phyloP scores from a whole-genome alignment of 768 basidiomycete genomes.

The Suillus clintonianus region DNA sequence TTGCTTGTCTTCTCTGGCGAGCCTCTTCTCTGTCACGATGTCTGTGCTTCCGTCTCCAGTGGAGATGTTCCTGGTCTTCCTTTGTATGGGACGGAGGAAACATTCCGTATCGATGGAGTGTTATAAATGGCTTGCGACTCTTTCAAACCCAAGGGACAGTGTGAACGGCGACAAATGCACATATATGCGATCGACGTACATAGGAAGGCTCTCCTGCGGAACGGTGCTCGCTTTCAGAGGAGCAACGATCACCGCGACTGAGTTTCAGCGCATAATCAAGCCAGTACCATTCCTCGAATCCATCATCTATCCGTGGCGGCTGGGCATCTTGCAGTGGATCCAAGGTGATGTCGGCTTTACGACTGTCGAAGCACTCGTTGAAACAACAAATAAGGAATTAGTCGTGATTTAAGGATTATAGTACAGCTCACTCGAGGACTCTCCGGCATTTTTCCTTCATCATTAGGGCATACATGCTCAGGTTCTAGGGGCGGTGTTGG shows the following conservation, averaged over 20 bases:
- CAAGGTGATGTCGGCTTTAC: constrained; percentile 20
- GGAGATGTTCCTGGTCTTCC: not conserved
- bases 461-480: not conserved
- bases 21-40: not conserved
- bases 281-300: constrained; percentile 43
- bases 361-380: constrained; percentile 18
- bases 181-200: constrained; percentile 19
- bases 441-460: not conserved
- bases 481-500: not conserved
- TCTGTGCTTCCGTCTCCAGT: not conserved
- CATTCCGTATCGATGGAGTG: not conserved
- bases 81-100: not conserved
- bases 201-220: constrained; percentile 42
- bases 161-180: not conserved
- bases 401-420: not conserved
- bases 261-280: constrained; percentile 46
- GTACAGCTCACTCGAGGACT: not conserved
- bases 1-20: not conserved
- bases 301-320: not conserved
- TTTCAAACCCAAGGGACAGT: not conserved
- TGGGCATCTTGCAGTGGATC: not conserved
- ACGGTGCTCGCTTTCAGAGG: constrained; percentile 18
- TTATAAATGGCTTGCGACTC: not conserved
- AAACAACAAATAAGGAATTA: not conserved
- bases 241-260: constrained; percentile 38